Evolutionary conservation across 169 alveolate genomes (phyloP).

Genomic region (Plasmodium malariae): DNA sequence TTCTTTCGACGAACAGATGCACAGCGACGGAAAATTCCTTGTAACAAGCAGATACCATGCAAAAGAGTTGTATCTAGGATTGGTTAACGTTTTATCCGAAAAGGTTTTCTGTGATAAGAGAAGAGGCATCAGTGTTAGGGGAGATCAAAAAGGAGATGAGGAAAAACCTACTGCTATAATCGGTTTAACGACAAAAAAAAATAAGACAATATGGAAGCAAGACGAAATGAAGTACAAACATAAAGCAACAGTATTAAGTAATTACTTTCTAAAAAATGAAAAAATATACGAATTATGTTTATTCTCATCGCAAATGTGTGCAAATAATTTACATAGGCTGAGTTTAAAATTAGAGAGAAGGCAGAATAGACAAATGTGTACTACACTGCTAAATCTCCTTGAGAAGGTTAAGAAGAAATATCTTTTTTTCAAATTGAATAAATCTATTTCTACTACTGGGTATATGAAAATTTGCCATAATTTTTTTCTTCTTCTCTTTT

Average conservation of each 20-base stretch:
- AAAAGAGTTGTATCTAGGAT: no score
- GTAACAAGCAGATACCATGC: no score
- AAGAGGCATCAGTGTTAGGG: no score
- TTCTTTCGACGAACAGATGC: no score
- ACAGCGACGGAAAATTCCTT: no score
- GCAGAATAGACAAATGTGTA: neutral
- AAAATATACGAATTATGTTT: neutral
- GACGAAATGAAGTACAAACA: no score
- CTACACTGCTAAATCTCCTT: neutral
- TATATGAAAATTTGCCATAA: neutral
- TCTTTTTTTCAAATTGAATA: neutral
- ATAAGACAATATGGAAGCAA: no score
- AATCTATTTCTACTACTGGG: neutral
- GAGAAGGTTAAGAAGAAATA: neutral
- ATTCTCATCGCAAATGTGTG: neutral
- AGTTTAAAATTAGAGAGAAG: neutral
- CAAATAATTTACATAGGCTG: neutral
- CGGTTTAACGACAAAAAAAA: no score
- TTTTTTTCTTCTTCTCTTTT: neutral
- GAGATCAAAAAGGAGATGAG: no score
- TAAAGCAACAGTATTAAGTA: neutral
- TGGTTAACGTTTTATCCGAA: no score
- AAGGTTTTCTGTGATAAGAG: no score
- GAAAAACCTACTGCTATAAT: no score
- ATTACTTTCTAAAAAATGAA: neutral